phyloP scores from a whole-genome alignment of 768 basidiomycete genomes.

The Leucogyrophana mollusca region DNA sequence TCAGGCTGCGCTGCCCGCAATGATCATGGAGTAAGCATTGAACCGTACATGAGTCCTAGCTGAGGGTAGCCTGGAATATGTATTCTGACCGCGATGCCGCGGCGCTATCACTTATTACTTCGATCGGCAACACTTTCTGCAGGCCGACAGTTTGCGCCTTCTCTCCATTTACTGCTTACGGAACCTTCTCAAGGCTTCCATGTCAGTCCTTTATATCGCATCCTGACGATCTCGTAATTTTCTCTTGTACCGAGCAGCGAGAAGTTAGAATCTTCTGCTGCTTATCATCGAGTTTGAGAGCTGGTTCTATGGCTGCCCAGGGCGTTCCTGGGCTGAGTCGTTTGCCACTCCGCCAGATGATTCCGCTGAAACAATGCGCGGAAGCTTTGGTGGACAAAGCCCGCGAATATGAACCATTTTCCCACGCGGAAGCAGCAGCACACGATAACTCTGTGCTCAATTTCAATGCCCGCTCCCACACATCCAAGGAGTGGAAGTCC shows the following conservation, averaged over 20 bases:
- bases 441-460: conserved; percentile 40
- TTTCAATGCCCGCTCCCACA: conserved; percentile 40
- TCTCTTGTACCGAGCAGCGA: no score
- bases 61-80: no score
- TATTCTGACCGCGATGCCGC: conserved; percentile 6
- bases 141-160: background rate
- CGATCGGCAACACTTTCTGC: background rate
- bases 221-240: background rate
- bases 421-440: conserved; percentile 32
- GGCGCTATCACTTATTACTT: conserved; percentile 6
- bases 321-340: no score
- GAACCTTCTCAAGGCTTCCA: conserved; percentile 3
- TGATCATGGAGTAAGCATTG: no score
- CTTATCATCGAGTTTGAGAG: no score
- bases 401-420: conserved; percentile 29
- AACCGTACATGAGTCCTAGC: no score
- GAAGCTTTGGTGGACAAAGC: conserved; percentile 31
- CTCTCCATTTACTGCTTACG: conserved; percentile 2
- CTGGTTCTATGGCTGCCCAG: no score
- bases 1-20: no score
- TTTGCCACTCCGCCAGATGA: conserved; percentile 1
- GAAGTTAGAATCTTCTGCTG: no score
- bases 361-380: conserved; percentile 18
- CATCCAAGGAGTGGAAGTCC: conserved; percentile 29
- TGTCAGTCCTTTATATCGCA: background rate